Evolutionary conservation across 192 early-diverging fungal genomes (phyloP).

Genomic region (Haplosporangium gracile): DNA sequence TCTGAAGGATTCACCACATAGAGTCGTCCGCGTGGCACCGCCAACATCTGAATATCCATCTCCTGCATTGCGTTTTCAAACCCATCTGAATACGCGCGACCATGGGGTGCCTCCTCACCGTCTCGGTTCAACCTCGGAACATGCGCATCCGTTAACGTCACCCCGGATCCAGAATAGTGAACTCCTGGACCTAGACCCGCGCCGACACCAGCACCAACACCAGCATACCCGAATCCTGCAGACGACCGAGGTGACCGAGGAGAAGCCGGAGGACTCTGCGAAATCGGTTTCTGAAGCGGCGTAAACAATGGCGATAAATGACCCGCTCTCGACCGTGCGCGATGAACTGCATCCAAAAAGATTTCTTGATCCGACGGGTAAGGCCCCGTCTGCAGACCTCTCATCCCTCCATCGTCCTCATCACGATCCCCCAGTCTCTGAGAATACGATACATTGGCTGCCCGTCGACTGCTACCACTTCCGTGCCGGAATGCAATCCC

Average conservation of each 20-base stretch:
- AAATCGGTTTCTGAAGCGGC: conserved; percentile 40
- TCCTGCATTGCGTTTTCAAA: conserved; percentile 53
- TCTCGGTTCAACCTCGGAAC: neutral
- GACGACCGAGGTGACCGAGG: conserved; percentile 30
- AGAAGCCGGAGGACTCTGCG: conserved; percentile 20
- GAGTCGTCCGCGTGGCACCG: conserved; percentile 43
- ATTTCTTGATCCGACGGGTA: conserved; percentile 43
- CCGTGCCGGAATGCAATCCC: conserved; percentile 21
- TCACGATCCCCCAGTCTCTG: conserved; percentile 34
- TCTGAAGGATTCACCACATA: conserved; percentile 53
- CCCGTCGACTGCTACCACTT: neutral
- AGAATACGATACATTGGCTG: conserved; percentile 23
- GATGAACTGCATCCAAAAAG: conserved; percentile 51
- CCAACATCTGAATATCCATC: conserved; percentile 55
- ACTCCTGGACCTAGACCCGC: neutral
- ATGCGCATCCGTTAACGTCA: neutral
- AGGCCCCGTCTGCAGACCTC: conserved; percentile 10
- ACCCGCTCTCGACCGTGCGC: conserved; percentile 42
- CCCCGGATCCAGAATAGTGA: too few species aligned
- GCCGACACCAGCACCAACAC: neutral
- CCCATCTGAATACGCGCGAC: conserved; percentile 47
- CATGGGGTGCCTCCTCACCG: conserved; percentile 9
- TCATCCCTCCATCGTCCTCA: conserved; percentile 10
- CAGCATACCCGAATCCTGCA: conserved; percentile 7
- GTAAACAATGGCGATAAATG: conserved; percentile 33